Conservation (phyloP, 345 rosid genomes). For the Brassica juncea region DNA sequence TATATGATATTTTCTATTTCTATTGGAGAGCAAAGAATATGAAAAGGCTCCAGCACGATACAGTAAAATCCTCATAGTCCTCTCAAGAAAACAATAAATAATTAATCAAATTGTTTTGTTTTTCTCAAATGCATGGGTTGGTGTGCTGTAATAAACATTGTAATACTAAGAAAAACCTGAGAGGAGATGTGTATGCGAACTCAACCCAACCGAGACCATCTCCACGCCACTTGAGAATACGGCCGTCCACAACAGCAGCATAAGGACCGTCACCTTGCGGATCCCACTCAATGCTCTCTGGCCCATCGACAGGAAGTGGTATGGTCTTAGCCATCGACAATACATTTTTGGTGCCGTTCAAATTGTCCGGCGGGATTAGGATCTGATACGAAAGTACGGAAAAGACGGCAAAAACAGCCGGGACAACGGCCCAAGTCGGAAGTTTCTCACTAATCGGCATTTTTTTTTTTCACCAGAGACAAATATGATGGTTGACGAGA, state of each 20-base stretch:
- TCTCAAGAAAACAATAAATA: not conserved
- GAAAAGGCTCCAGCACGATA: not conserved
- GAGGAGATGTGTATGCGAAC: constrained; percentile 9
- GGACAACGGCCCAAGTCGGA: constrained; percentile 1
- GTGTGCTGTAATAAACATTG: not conserved
- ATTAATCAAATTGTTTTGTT: not conserved
- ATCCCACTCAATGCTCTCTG: constrained; percentile 43
- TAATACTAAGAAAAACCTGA: not conserved
- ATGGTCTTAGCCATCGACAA: constrained; percentile 32
- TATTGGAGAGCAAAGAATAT: not conserved
- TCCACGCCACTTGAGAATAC: constrained; percentile 43
- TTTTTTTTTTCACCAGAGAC: not conserved
- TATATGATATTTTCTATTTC: no score
- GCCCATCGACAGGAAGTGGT: constrained; percentile 32
- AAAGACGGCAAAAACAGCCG: constrained; percentile 14
- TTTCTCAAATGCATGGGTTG: no score
- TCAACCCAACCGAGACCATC: constrained; percentile 51
- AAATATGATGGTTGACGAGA: not conserved
- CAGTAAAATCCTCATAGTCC: not conserved
- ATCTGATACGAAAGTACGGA: not conserved
- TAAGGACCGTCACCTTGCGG: constrained; percentile 41
- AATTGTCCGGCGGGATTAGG: not conserved
- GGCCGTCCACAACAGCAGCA: constrained; percentile 33
- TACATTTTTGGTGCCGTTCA: constrained; percentile 16
- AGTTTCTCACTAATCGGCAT: constrained; percentile 19